A percentile compares a stretch with the other conserved stretches of the same genome.
phyloP scores from a whole-genome alignment of 305 asterid species.

The Solanum hybrid region DNA sequence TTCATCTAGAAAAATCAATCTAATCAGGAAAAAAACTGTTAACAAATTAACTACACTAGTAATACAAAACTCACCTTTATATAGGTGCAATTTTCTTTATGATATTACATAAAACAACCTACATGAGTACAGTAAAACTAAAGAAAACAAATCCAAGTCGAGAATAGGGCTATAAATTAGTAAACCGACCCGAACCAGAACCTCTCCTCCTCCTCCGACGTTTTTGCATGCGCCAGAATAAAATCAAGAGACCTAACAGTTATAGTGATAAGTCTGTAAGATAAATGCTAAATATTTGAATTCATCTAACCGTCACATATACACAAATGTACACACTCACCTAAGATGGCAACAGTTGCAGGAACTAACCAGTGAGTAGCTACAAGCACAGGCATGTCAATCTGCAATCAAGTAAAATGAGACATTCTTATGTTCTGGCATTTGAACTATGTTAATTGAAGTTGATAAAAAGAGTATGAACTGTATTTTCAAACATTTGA shows the following conservation, averaged over 20 bases:
- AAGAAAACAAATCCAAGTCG: background rate
- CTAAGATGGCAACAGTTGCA: conserved; percentile 51
- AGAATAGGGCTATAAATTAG: conserved; percentile 25
- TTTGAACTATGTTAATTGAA: background rate
- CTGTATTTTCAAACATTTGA: background rate
- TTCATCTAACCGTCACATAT: background rate
- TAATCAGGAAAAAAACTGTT: background rate
- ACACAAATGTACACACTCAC: conserved; percentile 25
- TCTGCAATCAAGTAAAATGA: conserved; percentile 34
- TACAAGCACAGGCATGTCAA: conserved; percentile 68
- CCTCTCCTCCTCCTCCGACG: conserved; percentile 77
- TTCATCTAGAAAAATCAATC: background rate
- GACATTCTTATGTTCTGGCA: background rate
- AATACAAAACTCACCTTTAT: conserved; percentile 5
- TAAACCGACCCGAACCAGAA: conserved; percentile 41
- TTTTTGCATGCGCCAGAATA: conserved; percentile 75
- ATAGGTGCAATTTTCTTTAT: background rate
- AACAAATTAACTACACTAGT: background rate
- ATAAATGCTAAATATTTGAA: background rate
- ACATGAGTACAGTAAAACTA: background rate
- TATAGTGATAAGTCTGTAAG: conserved; percentile 24
- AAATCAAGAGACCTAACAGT: conserved; percentile 50
- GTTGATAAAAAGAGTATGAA: background rate
- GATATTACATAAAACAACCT: background rate
- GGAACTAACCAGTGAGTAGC: conserved; percentile 90